Evolutionary conservation across 495 filamentous ascomycete genomes (phyloP).

Genomic region (Xylaria acuta): DNA sequence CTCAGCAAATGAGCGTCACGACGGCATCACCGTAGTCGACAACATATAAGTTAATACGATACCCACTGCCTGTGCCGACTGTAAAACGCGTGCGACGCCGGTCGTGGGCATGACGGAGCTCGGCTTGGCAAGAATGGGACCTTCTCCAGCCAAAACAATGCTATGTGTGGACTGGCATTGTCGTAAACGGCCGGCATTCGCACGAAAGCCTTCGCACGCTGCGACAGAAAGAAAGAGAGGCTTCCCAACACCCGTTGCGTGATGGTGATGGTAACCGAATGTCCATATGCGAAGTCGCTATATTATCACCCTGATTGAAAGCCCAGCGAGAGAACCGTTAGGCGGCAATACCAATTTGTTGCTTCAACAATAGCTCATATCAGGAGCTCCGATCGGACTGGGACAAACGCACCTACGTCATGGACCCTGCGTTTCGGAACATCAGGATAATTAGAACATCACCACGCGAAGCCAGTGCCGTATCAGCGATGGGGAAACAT

Average conservation of each 20-base stretch:
- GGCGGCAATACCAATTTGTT: not conserved
- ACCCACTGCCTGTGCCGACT: not conserved
- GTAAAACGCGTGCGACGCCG: not conserved
- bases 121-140: not conserved
- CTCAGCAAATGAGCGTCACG: constrained; percentile 19
- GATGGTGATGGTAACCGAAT: no score
- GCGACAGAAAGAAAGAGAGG: not conserved
- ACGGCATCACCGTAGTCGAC: not conserved
- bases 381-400: not conserved
- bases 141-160: not conserved
- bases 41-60: constrained; percentile 1
- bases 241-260: not conserved
- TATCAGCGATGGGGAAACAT: not conserved
- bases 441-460: not conserved
- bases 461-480: not conserved
- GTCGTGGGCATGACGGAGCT: not conserved
- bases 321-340: not conserved
- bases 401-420: not conserved
- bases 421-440: not conserved
- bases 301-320: not conserved
- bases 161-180: not conserved
- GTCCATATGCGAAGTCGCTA: not conserved
- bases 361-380: not conserved
- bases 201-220: not conserved
- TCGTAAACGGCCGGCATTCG: not conserved